phyloP scores from a whole-genome alignment of 129 eudicot species.

The Artemisia argyi region DNA sequence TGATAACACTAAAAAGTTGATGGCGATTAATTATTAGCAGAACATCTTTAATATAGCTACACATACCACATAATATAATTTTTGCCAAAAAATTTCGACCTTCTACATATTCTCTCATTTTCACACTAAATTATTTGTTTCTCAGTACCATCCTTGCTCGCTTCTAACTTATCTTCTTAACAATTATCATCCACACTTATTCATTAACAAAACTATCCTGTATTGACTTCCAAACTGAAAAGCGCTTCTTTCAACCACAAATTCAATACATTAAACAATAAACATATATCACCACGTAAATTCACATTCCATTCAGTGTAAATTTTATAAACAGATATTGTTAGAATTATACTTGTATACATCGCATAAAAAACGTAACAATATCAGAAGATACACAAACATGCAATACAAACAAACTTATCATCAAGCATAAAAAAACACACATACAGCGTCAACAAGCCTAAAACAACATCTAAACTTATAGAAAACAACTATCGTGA shows the following conservation, averaged over 20 bases:
- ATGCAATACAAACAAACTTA: neutral
- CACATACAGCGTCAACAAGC: neutral
- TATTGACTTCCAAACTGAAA: neutral
- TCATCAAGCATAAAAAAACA: too few relatives aligned
- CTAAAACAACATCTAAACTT: too few relatives aligned
- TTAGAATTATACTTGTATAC: neutral
- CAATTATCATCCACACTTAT: neutral
- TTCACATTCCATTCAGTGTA: constrained; percentile 10
- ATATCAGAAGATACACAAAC: constrained; percentile 3
- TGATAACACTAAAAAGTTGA: too few relatives aligned
- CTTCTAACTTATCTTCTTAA: neutral
- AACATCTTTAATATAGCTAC: neutral
- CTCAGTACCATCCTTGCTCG: neutral
- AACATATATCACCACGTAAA: constrained; percentile 16
- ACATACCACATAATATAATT: too few relatives aligned
- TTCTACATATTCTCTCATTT: neutral
- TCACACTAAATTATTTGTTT: neutral
- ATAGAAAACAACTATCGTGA: too few relatives aligned
- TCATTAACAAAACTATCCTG: neutral
- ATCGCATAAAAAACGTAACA: neutral
- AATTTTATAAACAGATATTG: too few relatives aligned
- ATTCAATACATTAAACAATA: neutral
- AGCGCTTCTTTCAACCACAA: neutral
- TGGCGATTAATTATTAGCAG: neutral
- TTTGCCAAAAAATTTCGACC: neutral